Base-by-base conservation (phyloP, 2,329 filamentous ascomycete species). In the Pezicula neosporulosa region DNA sequence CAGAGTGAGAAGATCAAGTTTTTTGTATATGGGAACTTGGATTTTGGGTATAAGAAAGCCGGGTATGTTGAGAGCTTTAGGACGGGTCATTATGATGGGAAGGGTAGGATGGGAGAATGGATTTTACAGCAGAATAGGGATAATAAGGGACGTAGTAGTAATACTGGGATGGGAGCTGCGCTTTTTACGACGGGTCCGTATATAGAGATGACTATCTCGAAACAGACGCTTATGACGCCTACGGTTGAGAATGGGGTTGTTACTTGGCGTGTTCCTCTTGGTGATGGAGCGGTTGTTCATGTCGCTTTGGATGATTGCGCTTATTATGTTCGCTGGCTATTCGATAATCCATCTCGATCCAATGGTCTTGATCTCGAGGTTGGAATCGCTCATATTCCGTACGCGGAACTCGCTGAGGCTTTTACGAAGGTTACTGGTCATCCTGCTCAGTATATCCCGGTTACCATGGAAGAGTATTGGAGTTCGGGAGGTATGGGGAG, bases 21-120 rank as follows among this genome's bases (percentile, higher is more conserved):
- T 24, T 24, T 24, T 6, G 24, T 44, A 24, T 44, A 21, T 44
- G 75, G 74, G 1, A 76, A 74, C 49, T 65, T 81, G 9, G 77
- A 80, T 56, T 79, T 74, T 52, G 68, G 58, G 1, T 70, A 72
- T 51, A 77, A 78, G 66, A 73, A 76, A 59, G 64, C 67, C 37
- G 73, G 71, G 0, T 81, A 73, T 53, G 66, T 76, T 39, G 67
- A 72, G 0, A 67, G 70, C 46, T 74, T 73, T 54, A 69, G 74
- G 10, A 62, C 61, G 1, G 77, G 77, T 1, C 77, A 81, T 63
- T 77, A 77, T 52, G 75, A 75, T 56, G 68, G 65, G 18, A 75
- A 77, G 60, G 74, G 75, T 9, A 61, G 75, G 10, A 56, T 77
- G 6, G 72, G 65, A 1, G 68, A 76, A 52, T 75, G 70, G 70